Evolutionary conservation across 106 monocot species (phyloP).

Genomic region (Dendrobium nobile): DNA sequence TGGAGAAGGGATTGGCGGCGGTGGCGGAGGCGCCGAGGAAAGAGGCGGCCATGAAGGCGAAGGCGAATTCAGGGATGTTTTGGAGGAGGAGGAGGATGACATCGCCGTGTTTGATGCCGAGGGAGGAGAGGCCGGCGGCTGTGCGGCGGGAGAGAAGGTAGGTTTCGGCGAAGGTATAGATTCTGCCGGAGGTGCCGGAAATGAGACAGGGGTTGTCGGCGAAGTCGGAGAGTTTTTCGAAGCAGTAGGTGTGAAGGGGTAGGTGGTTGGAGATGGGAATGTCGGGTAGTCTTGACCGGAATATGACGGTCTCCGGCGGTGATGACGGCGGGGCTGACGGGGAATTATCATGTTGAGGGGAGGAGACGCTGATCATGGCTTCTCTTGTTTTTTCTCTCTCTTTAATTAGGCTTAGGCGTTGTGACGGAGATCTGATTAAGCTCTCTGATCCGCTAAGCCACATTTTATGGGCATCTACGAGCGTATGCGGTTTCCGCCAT

Average conservation of each 20-base stretch:
- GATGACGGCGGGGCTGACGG: not conserved
- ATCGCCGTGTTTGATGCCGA: slow-evolving; percentile 50
- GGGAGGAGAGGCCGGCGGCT: slow-evolving; percentile 46
- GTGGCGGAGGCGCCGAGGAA: slow-evolving; percentile 64
- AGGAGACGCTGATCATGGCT: slow-evolving; percentile 14
- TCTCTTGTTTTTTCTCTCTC: not conserved
- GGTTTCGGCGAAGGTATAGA: slow-evolving; percentile 57
- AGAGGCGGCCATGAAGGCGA: slow-evolving; percentile 72
- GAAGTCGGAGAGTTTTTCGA: slow-evolving; percentile 28
- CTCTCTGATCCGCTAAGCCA: no score
- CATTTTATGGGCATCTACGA: no score
- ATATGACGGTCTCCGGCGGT: slow-evolving; percentile 18
- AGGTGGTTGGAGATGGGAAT: slow-evolving; percentile 56
- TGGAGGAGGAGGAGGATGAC: slow-evolving; percentile 73
- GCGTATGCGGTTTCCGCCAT: no score
- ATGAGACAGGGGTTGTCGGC: slow-evolving; percentile 59
- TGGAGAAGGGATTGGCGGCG: slow-evolving; percentile 85
- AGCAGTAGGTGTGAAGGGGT: slow-evolving; percentile 78
- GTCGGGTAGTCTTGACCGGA: slow-evolving; percentile 68
- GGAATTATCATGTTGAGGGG: not conserved
- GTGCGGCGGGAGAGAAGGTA: slow-evolving; percentile 38
- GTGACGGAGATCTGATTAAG: no score
- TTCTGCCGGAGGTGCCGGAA: slow-evolving; percentile 33
- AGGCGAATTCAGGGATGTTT: slow-evolving; percentile 69
- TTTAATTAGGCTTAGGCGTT: no score